Evolutionary conservation across 768 basidiomycete species (phyloP).

Genomic region (Mycena capillaripes): DNA sequence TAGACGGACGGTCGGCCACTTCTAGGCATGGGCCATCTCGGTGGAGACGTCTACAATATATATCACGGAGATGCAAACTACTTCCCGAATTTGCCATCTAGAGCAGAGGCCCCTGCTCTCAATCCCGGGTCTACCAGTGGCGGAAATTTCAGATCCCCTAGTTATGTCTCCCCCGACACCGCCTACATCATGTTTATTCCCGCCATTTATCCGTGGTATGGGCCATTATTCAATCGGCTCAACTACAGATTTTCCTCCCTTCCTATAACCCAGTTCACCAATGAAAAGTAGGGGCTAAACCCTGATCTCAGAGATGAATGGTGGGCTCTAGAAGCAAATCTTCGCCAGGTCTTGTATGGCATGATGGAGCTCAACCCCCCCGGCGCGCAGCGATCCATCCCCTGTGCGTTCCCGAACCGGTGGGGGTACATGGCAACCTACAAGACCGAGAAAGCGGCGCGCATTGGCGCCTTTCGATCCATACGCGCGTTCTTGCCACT

Average conservation of each 20-base stretch:
- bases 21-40: too few relatives aligned
- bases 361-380: background rate
- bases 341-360: background rate
- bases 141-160: background rate
- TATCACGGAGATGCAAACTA: too few relatives aligned
- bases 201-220: background rate
- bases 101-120: too few relatives aligned
- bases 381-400: too few relatives aligned
- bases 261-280: background rate
- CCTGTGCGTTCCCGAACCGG: background rate
- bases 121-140: too few relatives aligned
- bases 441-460: background rate
- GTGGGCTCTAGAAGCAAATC: background rate
- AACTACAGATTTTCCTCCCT: background rate
- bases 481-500: background rate
- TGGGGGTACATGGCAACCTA: background rate
- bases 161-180: background rate
- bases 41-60: too few relatives aligned
- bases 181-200: slow-evolving; percentile 6
- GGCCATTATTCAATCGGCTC: background rate
- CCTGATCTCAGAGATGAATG: background rate
- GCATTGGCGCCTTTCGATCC: background rate
- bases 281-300: background rate
- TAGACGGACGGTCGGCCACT: too few relatives aligned
- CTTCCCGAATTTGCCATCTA: too few relatives aligned